phyloP scores from a whole-genome alignment of 176 grass and related monocot genomes.

The Avena sativa region DNA sequence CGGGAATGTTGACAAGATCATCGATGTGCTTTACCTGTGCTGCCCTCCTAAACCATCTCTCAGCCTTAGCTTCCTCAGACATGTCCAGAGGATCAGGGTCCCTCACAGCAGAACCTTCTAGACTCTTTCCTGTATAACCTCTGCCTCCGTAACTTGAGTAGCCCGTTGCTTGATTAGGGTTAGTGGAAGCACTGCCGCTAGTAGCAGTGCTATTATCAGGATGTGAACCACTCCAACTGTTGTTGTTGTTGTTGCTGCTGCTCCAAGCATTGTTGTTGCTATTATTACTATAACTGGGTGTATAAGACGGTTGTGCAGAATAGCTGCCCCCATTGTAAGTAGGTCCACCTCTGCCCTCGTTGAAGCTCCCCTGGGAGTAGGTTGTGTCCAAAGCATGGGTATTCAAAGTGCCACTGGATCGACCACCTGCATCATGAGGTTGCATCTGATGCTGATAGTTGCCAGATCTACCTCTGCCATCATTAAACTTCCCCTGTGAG shows the following conservation, averaged over 20 bases:
- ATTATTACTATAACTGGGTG: slow-evolving; percentile 35
- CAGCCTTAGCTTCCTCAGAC: slow-evolving; percentile 97
- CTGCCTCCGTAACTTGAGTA: slow-evolving; percentile 38
- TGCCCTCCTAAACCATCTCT: slow-evolving; percentile 95
- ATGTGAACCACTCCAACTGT: slow-evolving; percentile 33
- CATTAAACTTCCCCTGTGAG: slow-evolving; percentile 30
- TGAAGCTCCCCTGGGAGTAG: slow-evolving; percentile 37
- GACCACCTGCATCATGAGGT: slow-evolving; percentile 8
- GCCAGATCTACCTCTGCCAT: slow-evolving; percentile 36
- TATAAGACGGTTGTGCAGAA: slow-evolving; percentile 44
- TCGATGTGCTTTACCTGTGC: slow-evolving; percentile 95
- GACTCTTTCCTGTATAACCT: slow-evolving; percentile 62
- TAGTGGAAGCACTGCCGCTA: slow-evolving; percentile 30
- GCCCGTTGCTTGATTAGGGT: slow-evolving; percentile 32
- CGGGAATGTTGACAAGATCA: slow-evolving; percentile 86
- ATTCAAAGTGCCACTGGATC: slow-evolving; percentile 12
- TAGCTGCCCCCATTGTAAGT: slow-evolving; percentile 16
- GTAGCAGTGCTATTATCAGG: slow-evolving; percentile 5
- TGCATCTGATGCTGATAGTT: slow-evolving; percentile 41
- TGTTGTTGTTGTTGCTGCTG: slow-evolving; percentile 10
- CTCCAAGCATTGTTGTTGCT: slow-evolving; percentile 36
- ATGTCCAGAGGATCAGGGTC: slow-evolving; percentile 92
- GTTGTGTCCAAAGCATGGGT: slow-evolving; percentile 17
- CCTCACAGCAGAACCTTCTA: slow-evolving; percentile 86
- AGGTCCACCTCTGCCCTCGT: slow-evolving; percentile 30